phyloP scores from a whole-genome alignment of 1,284 basidiomycete species.

The Cerrena zonata region DNA sequence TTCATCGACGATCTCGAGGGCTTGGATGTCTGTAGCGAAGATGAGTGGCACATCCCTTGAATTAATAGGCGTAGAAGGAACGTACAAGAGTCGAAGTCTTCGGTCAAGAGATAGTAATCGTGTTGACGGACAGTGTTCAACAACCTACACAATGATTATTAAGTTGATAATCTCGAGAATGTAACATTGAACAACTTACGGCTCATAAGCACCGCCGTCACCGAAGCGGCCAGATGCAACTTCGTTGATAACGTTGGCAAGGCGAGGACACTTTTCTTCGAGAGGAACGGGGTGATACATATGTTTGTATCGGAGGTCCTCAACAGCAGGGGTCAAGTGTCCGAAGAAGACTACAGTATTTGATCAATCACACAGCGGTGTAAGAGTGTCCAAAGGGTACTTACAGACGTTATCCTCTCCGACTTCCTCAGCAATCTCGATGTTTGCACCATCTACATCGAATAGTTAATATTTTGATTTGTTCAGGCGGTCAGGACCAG shows the following conservation, averaged over 20 bases:
- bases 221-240: conserved; percentile 74
- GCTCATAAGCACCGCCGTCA: conserved; percentile 71
- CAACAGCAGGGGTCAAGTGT: conserved; percentile 74
- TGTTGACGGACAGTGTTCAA: conserved; percentile 72
- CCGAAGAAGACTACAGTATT: conserved; percentile 69
- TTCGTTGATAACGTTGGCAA: conserved; percentile 68
- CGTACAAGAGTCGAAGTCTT: conserved; percentile 87
- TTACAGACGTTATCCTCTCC: conserved; percentile 67
- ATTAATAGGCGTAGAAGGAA: conserved; percentile 12
- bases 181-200: conserved; percentile 41
- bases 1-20: conserved; percentile 79
- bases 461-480: not conserved
- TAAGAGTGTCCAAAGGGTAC: conserved; percentile 25
- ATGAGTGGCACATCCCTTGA: not conserved
- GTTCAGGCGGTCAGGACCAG: not conserved
- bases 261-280: conserved; percentile 74
- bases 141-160: conserved; percentile 32
- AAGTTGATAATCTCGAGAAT: not conserved
- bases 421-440: conserved; percentile 90
- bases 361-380: not conserved
- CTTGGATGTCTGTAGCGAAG: conserved; percentile 57
- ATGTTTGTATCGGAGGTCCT: conserved; percentile 79
- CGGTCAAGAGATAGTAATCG: conserved; percentile 78
- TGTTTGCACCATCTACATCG: conserved; percentile 79
- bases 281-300: conserved; percentile 74